Conservation (phyloP, 352 stramenopile species). For the Globisporangium canariense region DNA sequence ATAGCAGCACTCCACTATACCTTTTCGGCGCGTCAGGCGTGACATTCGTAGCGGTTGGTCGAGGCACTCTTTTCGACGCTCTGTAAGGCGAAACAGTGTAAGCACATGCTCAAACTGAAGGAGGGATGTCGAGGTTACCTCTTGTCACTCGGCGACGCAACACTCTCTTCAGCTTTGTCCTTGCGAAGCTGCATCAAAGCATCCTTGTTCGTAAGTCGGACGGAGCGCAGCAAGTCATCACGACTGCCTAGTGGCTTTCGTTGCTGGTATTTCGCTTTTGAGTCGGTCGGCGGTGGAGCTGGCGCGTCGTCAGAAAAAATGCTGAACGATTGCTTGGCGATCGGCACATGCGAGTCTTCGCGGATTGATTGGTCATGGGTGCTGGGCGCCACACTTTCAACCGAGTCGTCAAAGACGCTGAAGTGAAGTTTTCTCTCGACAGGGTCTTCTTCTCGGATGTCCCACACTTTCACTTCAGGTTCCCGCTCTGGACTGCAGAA, state of each 20-base stretch:
- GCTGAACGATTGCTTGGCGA: constrained; percentile 40
- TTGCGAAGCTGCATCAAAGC: constrained; percentile 53
- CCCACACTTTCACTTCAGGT: constrained; percentile 33
- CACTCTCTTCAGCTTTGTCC: constrained; percentile 6
- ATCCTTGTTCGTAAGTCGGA: constrained; percentile 77
- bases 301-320: constrained; percentile 44
- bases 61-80: constrained; percentile 26
- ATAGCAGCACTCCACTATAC: constrained; percentile 29
- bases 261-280: constrained; percentile 29
- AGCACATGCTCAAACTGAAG: constrained; percentile 1
- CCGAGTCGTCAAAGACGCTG: constrained; percentile 77
- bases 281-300: constrained; percentile 21
- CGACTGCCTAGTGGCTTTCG: constrained; percentile 65
- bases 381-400: constrained; percentile 57
- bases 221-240: constrained; percentile 58
- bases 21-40: constrained; percentile 28
- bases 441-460: constrained; percentile 57
- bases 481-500: constrained; percentile 75
- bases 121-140: constrained; percentile 33
- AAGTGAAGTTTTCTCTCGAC: constrained; percentile 84
- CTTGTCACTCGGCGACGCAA: constrained; percentile 18
- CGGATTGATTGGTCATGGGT: constrained; percentile 45
- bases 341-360: constrained; percentile 38
- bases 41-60: constrained; percentile 23
- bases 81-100: constrained; percentile 21